These are phyloP conservation scores for Lanmaoa rubissima DNA, from an alignment of 768 basidiomycete species.

Conservation along the genomic window DNA sequence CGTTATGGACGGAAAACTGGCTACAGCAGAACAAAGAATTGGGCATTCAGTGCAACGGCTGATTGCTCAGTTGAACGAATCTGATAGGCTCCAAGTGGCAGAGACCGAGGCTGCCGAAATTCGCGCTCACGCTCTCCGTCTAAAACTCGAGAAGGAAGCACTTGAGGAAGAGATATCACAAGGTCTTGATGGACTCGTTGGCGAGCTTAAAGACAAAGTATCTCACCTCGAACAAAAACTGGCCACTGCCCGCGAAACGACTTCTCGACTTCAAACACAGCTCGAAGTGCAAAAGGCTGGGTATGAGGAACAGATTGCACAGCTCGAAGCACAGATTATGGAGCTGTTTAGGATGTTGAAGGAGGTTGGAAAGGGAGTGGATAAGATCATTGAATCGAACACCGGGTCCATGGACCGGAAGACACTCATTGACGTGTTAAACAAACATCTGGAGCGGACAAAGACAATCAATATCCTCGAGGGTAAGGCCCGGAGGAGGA, in stretches of 20 bases:
- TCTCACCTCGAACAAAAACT: conserved; percentile 75
- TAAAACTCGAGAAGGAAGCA: conserved; percentile 78
- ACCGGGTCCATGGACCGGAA: conserved; percentile 71
- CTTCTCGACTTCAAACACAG: conserved; percentile 70
- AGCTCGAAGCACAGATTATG: conserved; percentile 89
- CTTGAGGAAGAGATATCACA: conserved; percentile 80
- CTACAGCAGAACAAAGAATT: conserved; percentile 78
- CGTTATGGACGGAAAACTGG: conserved; percentile 88
- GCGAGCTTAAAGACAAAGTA: conserved; percentile 72
- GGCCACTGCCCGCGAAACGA: conserved; percentile 73
- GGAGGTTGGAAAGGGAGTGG: conserved; percentile 75
- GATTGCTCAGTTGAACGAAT: conserved; percentile 86
- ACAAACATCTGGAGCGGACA: conserved; percentile 77
- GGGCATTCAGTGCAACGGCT: conserved; percentile 89
- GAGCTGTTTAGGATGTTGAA: conserved; percentile 93
- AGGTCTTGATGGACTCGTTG: conserved; percentile 82
- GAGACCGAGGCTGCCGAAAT: conserved; percentile 75
- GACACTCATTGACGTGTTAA: conserved; percentile 74
- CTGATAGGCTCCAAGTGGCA: conserved; percentile 76
- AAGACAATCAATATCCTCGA: conserved; percentile 87
- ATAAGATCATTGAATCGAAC: conserved; percentile 66
- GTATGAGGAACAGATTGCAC: conserved; percentile 83
- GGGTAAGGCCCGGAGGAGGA: conserved; percentile 48
- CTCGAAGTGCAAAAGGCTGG: conserved; percentile 71
- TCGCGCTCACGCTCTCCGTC: conserved; percentile 57